Base-by-base conservation (phyloP, 2,329 filamentous ascomycete genomes). In the Xylogone sp. region DNA sequence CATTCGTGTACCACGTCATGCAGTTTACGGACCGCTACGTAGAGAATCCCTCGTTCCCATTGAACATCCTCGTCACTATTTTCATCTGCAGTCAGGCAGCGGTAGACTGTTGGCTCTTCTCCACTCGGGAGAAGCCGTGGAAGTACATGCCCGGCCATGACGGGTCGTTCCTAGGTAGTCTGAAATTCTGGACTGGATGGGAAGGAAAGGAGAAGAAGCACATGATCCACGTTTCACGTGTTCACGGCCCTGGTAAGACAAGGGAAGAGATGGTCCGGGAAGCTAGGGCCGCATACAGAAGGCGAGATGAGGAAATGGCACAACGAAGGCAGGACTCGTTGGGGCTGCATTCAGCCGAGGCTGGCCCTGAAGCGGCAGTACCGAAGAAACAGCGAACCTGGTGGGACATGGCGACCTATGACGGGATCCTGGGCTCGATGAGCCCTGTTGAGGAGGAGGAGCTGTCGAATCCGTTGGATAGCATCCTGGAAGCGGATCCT, bases 51-150 rank as follows among this genome's bases (percentile, higher is more conserved):
- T 75, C 86, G 0, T 84, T 81, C 56, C 75, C 69, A 49, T 68
- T 92, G 45, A 71, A 74, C 10, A 64, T 84, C 6, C 61, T 81
- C 21, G 75, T 74, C 54, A 75, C 82, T 3, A 70, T 83, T 45
- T 86, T 76, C 60, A 64, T 90, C 27, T 80, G 76, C 45, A 73
- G 81, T 31, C 86, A 90, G 66, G 87, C 87, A 2, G 75, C 82
- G 1, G 81, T 83, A 1, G 85, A 92, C 62, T 83, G 84, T 54
- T 67, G 78, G 50, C 76, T 92, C 20, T 92, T 92, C 67, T 79
- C 77, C 24, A 71, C 79, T 24, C 78, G 86, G 43, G 88, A 93
- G 66, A 82, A 82, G 63, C 88, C 88, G 0, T 92, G 87, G 87
- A 71, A 72, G 43, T 75, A 83, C 51, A 76, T 82, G 5, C 68